phyloP scores from a whole-genome alignment of 2,329 filamentous ascomycete species.

The Nakataea oryzae region DNA sequence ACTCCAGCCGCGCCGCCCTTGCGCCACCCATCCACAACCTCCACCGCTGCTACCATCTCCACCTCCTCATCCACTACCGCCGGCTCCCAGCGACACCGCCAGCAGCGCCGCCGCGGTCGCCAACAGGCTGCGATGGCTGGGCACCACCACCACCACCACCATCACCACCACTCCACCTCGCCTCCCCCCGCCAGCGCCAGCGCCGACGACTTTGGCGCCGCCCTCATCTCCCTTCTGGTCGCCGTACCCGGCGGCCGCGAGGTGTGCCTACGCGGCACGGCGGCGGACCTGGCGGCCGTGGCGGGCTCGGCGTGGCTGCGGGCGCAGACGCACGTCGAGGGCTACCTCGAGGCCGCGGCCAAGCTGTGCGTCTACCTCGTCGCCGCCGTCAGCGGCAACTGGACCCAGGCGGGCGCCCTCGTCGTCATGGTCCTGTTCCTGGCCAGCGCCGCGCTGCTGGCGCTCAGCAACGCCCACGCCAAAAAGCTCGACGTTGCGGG shows the following conservation, averaged over 20 bases:
- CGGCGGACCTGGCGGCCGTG: constrained; percentile 47
- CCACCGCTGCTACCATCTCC: too few species aligned
- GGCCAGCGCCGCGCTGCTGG: constrained; percentile 39
- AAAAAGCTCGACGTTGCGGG: constrained; percentile 40
- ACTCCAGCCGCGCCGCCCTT: constrained; percentile 3
- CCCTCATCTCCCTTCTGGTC: constrained; percentile 33
- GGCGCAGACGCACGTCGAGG: constrained; percentile 36
- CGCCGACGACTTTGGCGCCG: constrained; percentile 13
- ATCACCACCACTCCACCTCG: constrained; percentile 3
- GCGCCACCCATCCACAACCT: not conserved
- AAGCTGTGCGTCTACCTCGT: constrained; percentile 49
- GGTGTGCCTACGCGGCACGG: constrained; percentile 40
- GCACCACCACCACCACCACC: constrained; percentile 1
- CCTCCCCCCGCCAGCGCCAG: constrained; percentile 4
- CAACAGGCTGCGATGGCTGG: not conserved
- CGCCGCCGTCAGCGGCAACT: constrained; percentile 43
- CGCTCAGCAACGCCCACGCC: constrained; percentile 40
- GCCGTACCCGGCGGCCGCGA: constrained; percentile 39
- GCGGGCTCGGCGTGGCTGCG: constrained; percentile 47
- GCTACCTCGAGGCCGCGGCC: constrained; percentile 38
- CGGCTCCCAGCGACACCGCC: constrained; percentile 8
- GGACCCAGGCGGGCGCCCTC: constrained; percentile 39
- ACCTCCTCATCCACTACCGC: constrained; percentile 6
- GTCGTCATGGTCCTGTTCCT: constrained; percentile 40
- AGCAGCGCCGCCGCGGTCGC: constrained; percentile 7